These are phyloP conservation scores for Schizophyllum amplum DNA, from an alignment of 1,284 basidiomycete species.

Conservation along the genomic window DNA sequence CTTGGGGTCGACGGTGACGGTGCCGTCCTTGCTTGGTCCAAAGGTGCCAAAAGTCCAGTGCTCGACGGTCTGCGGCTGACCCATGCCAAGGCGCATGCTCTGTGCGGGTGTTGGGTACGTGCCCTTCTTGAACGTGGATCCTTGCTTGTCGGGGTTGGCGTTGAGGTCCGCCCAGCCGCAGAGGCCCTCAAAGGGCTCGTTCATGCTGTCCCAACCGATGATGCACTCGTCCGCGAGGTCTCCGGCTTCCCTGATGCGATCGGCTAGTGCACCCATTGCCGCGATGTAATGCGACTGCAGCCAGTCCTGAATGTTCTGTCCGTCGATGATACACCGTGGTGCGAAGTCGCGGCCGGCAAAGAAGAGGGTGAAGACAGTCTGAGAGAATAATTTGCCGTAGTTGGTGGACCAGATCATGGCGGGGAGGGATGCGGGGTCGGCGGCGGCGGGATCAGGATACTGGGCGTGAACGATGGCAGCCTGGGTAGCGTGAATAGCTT, in stretches of 20 bases:
- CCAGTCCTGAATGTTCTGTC: constrained; percentile 90
- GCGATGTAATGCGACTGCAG: constrained; percentile 82
- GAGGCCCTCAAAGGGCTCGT: constrained; percentile 90
- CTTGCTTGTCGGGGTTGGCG: constrained; percentile 55
- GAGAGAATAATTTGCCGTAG: constrained; percentile 81
- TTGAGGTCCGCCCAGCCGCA: constrained; percentile 74
- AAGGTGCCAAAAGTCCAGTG: constrained; percentile 76
- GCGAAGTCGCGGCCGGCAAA: constrained; percentile 88
- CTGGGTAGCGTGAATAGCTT: constrained; percentile 78
- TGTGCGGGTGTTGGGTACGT: constrained; percentile 83
- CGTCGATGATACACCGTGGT: constrained; percentile 88
- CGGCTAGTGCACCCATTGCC: constrained; percentile 71
- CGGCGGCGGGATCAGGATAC: constrained; percentile 57
- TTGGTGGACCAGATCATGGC: constrained; percentile 98
- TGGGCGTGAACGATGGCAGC: constrained; percentile 86
- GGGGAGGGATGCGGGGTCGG: constrained; percentile 71
- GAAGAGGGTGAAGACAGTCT: constrained; percentile 92
- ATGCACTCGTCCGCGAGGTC: constrained; percentile 58
- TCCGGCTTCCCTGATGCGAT: constrained; percentile 65
- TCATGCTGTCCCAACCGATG: constrained; percentile 95
- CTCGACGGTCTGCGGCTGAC: constrained; percentile 77
- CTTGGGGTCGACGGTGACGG: constrained; percentile 77
- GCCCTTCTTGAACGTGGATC: constrained; percentile 75
- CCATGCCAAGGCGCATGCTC: constrained; percentile 83
- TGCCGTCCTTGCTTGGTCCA: constrained; percentile 72